Percentiles rank a stretch among this genome's conserved stretches.
These are phyloP conservation scores for Trichoderma lentiforme DNA, from an alignment of 2,329 filamentous ascomycete genomes.

Conservation along the genomic window DNA sequence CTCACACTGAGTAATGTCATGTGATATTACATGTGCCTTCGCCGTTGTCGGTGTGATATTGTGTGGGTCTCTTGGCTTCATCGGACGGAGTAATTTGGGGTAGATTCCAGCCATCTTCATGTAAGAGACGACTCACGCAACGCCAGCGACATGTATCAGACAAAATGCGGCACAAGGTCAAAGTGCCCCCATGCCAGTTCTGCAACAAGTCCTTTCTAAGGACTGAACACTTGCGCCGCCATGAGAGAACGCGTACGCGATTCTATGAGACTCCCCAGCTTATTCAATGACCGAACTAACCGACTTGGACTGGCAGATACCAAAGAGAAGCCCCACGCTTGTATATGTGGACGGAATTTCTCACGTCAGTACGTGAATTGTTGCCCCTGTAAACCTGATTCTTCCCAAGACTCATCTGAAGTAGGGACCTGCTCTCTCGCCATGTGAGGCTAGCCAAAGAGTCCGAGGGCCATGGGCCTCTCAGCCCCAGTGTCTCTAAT, in stretches of 20 bases:
- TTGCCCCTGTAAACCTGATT: neutral
- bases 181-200: constrained; percentile 7
- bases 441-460: constrained; percentile 9
- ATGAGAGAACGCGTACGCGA: constrained; percentile 9
- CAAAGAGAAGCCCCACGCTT: constrained; percentile 10
- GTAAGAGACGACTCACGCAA: neutral
- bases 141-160: neutral
- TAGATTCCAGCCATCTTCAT: neutral
- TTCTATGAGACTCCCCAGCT: neutral
- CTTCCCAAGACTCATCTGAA: neutral
- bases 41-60: neutral
- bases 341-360: constrained; percentile 11
- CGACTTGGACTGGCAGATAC: constrained; percentile 5
- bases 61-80: neutral
- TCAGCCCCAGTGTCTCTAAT: neutral
- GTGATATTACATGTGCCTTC: neutral
- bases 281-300: neutral
- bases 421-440: constrained; percentile 1
- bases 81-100: neutral
- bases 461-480: neutral
- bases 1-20: neutral
- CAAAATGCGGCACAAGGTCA: constrained; percentile 12
- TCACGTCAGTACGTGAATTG: neutral
- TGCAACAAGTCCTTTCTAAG: constrained; percentile 7
- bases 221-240: constrained; percentile 7